Base-by-base conservation (phyloP, 345 rosid genomes). In the Nephelium lappaceum region DNA sequence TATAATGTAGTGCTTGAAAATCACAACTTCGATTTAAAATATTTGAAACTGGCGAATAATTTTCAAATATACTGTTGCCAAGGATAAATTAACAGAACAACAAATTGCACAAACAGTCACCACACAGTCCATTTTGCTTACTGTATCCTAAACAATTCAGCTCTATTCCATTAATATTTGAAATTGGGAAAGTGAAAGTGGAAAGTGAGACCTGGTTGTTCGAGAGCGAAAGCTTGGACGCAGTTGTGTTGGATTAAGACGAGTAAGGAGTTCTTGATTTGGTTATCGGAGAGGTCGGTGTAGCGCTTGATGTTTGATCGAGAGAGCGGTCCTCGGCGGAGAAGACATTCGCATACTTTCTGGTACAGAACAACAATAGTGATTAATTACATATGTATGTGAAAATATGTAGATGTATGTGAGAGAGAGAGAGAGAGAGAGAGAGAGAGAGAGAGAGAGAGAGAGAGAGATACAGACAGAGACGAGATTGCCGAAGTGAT, bases 321-420 rank as follows among this genome's bases (percentile, higher is more conserved):
- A 0, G 86, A 80, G 47, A 92, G 84, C 14, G 93, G 86, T 41
- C 97, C 97, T 81, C 60, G 88, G 1, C 88, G 86, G 75, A 96
- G 93, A 71, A 93, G 93, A 80, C 92, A 96, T 77, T 93, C 95
- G 36, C 97, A 93, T 0, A 93, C 95, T 89, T 88, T 94, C 98
- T 96, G 92, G 57, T 60, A 21, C 80, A 64, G 11, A 75, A 58
- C 12, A 77, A 16, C 7, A 1, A 42, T 14, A 36, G 23, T 39
- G 24, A 47, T 39, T 23, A 19, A 10, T 24, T 31, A 10, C 21
- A 77, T n/a, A 70, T 9, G 36, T 31, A 45, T 11, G 12, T 45
- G 51, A 7, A 45, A 45, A 3, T 45, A n/a, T 39, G 21, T 31
- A 41, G 25, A 15, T 24, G 36, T 31, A 31, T 31, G 36, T 31